Evolutionary conservation across 176 grass and related monocot genomes (phyloP).

Genomic region (Aegilops bicornis): DNA sequence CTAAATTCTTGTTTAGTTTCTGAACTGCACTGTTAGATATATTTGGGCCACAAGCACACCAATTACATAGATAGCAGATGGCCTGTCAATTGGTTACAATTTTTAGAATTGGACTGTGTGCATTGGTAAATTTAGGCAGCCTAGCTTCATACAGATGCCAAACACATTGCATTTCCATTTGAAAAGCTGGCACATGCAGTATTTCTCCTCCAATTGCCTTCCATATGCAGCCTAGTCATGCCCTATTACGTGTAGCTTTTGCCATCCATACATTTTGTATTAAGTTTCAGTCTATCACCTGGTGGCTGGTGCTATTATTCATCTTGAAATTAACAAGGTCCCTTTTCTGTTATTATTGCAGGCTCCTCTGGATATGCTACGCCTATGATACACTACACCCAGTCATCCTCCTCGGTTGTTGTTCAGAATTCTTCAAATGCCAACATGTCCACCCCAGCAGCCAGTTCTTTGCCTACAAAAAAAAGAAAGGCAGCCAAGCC

Average conservation of each 20-base stretch:
- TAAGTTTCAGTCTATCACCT: neutral
- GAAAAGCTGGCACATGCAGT: neutral
- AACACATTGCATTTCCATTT: neutral
- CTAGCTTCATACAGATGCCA: neutral
- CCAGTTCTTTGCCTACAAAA: slow-evolving; percentile 35
- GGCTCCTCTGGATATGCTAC: slow-evolving; percentile 30
- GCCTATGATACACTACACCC: slow-evolving; percentile 42
- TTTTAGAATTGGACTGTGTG: neutral
- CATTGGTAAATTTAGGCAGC: too few relatives aligned
- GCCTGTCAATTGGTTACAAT: neutral
- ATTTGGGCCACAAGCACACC: neutral
- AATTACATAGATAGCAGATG: neutral
- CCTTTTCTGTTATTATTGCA: slow-evolving; percentile 12
- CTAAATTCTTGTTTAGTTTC: neutral
- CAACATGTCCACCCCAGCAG: slow-evolving; percentile 24
- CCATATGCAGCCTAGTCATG: neutral
- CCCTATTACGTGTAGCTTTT: neutral
- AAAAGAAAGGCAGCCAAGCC: slow-evolving; percentile 70
- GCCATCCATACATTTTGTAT: neutral
- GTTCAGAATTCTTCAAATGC: slow-evolving; percentile 36
- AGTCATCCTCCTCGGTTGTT: slow-evolving; percentile 25
- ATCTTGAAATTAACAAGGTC: neutral
- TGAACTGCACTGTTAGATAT: neutral
- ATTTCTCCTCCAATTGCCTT: neutral
- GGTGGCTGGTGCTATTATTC: neutral